Conservation (phyloP, 2,329 filamentous ascomycete genomes). For the Penicillium sp. region DNA sequence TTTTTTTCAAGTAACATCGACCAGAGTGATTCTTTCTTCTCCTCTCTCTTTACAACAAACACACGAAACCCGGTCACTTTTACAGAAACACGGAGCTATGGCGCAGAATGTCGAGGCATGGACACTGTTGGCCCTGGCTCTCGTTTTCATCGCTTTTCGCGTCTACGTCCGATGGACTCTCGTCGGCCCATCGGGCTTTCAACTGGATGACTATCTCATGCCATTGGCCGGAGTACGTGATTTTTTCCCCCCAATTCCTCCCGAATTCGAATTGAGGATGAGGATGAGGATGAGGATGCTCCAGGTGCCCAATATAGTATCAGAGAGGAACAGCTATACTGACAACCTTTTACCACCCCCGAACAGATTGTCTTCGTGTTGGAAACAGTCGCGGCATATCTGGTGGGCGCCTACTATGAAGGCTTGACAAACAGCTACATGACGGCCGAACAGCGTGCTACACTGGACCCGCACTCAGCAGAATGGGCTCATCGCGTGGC, state of each 20-base stretch:
- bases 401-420: slow-evolving; percentile 41
- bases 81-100: slow-evolving; percentile 3
- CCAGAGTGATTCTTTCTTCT: no score
- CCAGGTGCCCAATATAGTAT: no score
- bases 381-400: slow-evolving; percentile 45
- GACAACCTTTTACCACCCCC: neutral
- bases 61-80: no score
- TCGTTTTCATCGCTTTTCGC: slow-evolving; percentile 10
- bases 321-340: neutral
- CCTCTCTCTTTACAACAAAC: no score
- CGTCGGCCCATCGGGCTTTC: slow-evolving; percentile 12
- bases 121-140: slow-evolving; percentile 38
- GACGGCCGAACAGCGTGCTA: slow-evolving; percentile 44
- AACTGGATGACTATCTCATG: slow-evolving; percentile 20
- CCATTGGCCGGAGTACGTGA: slow-evolving; percentile 14
- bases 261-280: no score
- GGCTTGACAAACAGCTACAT: slow-evolving; percentile 54
- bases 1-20: no score
- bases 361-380: slow-evolving; percentile 43
- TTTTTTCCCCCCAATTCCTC: neutral
- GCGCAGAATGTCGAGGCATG: slow-evolving; percentile 35
- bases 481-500: slow-evolving; percentile 45
- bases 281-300: no score
- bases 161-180: slow-evolving; percentile 15
- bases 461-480: slow-evolving; percentile 37